phyloP scores from a whole-genome alignment of 805 yeast species.

The Saturnispora sekii region DNA sequence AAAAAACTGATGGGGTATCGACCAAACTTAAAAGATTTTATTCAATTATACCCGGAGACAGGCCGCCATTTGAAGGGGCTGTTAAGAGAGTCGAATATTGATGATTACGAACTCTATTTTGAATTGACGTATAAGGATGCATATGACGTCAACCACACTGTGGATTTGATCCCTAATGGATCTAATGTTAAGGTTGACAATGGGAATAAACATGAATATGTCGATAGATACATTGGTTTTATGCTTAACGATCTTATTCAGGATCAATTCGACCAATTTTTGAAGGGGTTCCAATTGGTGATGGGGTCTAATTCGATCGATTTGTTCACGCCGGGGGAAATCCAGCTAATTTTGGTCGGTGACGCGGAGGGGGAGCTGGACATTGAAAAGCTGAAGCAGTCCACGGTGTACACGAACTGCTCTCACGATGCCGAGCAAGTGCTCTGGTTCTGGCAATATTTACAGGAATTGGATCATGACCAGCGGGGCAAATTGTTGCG shows the following conservation, averaged over 20 bases:
- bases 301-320: conserved; percentile 76
- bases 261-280: conserved; percentile 47
- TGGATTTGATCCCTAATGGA: conserved; percentile 54
- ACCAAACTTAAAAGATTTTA: conserved; percentile 53
- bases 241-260: conserved; percentile 47
- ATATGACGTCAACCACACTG: conserved; percentile 34
- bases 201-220: conserved; percentile 50
- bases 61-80: conserved; percentile 42
- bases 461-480: conserved; percentile 33
- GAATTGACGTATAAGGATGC: conserved; percentile 49
- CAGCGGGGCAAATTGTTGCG: conserved; percentile 56
- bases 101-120: conserved; percentile 47
- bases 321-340: conserved; percentile 71
- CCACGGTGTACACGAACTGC: conserved; percentile 71
- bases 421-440: conserved; percentile 32
- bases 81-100: conserved; percentile 33
- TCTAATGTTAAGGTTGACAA: conserved; percentile 41
- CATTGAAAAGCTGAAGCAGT: conserved; percentile 51
- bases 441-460: conserved; percentile 83
- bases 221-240: conserved; percentile 52
- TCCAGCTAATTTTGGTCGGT: conserved; percentile 73
- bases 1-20: conserved; percentile 56
- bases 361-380: conserved; percentile 51
- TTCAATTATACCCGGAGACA: conserved; percentile 58
- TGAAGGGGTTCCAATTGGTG: conserved; percentile 63